A percentile compares a stretch with the other conserved stretches of the same genome.
Evolutionary conservation across 1,284 basidiomycete genomes (phyloP).

Genomic region (Grifola frondosa): DNA sequence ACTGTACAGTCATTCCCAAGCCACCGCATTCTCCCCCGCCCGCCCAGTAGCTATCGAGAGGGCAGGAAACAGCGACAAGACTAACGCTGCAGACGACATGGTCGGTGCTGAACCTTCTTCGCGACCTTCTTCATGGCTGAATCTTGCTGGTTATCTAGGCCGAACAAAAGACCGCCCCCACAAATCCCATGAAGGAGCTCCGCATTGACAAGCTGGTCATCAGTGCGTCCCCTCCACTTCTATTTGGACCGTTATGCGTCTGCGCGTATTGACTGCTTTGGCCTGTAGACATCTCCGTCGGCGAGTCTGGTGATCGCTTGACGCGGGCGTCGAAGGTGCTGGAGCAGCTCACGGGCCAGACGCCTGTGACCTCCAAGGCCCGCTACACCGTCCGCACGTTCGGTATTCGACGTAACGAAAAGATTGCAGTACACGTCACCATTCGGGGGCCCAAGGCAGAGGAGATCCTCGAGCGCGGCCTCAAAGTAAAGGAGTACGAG

Average conservation of each 20-base stretch:
- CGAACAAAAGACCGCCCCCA: constrained; percentile 85
- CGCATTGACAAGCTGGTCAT: constrained; percentile 99
- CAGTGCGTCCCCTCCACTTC: constrained; percentile 65
- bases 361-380: constrained; percentile 98
- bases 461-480: constrained; percentile 98
- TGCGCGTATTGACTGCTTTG: constrained; percentile 1
- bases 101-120: constrained; percentile 13
- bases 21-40: constrained; percentile 13
- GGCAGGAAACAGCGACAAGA: constrained; percentile 24
- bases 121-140: constrained; percentile 7
- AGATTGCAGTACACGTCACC: constrained; percentile 99
- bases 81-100: constrained; percentile 24
- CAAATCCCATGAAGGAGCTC: constrained; percentile 95
- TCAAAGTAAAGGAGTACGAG: constrained; percentile 99
- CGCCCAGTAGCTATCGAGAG: constrained; percentile 15
- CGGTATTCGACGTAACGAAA: constrained; percentile 99
- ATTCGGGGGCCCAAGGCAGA: constrained; percentile 99
- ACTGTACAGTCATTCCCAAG: constrained; percentile 27
- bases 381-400: constrained; percentile 99
- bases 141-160: constrained; percentile 49
- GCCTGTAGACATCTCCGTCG: constrained; percentile 92
- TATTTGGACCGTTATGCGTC: neutral
- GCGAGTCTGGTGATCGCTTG: constrained; percentile 98
- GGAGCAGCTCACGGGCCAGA: constrained; percentile 99
- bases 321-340: constrained; percentile 99